Conservation (phyloP, 1,284 basidiomycete species). For the Ustilago trichophora region DNA sequence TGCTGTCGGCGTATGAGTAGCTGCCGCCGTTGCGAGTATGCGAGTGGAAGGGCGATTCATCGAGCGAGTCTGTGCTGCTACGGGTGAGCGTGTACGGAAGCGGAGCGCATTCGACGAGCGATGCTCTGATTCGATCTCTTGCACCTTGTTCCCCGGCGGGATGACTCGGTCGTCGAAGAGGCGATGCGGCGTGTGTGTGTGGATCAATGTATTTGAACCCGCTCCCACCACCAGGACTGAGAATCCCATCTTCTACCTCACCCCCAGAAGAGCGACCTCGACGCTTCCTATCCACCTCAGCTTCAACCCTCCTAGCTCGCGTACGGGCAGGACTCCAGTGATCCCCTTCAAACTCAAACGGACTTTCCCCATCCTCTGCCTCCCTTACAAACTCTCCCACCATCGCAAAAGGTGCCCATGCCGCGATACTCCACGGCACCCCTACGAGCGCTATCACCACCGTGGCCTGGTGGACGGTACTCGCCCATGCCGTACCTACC, state of each 20-base stretch:
- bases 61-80: background rate
- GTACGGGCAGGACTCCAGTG: slow-evolving; percentile 32
- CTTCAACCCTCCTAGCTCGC: slow-evolving; percentile 3
- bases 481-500: slow-evolving; percentile 46
- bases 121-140: slow-evolving; percentile 31
- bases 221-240: too few relatives aligned
- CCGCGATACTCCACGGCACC: slow-evolving; percentile 62
- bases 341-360: slow-evolving; percentile 50
- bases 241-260: too few relatives aligned
- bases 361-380: slow-evolving; percentile 47
- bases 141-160: slow-evolving; percentile 24
- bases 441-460: slow-evolving; percentile 59
- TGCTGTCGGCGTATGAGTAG: too few relatives aligned
- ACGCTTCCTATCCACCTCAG: background rate
- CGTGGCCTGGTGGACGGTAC: slow-evolving; percentile 41
- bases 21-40: too few relatives aligned
- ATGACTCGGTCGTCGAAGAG: too few relatives aligned
- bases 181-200: background rate
- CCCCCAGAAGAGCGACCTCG: too few relatives aligned
- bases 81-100: slow-evolving; percentile 11
- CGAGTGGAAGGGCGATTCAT: too few relatives aligned
- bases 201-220: slow-evolving; percentile 33
- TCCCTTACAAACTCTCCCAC: slow-evolving; percentile 62
- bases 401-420: slow-evolving; percentile 65
- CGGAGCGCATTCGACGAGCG: slow-evolving; percentile 36